A percentile compares a stretch with the other conserved stretches of the same genome.
Conservation (phyloP, 805 yeast species). For the Wickerhamomyces silvicola region DNA sequence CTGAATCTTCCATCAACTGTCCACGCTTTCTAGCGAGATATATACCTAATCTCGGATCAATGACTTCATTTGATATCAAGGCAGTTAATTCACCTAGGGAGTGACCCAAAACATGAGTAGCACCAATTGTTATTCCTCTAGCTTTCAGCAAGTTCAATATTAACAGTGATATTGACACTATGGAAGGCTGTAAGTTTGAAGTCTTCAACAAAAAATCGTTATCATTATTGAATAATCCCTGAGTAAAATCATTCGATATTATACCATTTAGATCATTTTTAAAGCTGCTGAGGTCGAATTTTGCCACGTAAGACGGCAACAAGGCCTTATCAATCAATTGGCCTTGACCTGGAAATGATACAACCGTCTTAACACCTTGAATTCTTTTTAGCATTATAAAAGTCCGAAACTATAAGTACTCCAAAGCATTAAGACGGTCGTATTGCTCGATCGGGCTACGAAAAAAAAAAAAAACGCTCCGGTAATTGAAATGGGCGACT, state of each 20-base stretch:
- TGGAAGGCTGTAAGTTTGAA: conserved; percentile 24
- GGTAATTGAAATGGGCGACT: too few relatives aligned
- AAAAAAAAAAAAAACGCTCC: too few relatives aligned
- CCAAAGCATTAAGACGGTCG: too few relatives aligned
- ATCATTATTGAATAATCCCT: too few relatives aligned
- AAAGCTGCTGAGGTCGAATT: too few relatives aligned
- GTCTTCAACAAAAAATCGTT: conserved; percentile 20
- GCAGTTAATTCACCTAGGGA: conserved; percentile 40
- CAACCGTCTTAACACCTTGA: conserved; percentile 1
- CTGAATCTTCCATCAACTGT: conserved; percentile 28
- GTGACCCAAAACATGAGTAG: conserved; percentile 31
- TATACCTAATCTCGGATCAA: conserved; percentile 13
- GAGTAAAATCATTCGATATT: conserved; percentile 5
- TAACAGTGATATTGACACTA: conserved; percentile 18
- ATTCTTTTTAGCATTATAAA: background rate
- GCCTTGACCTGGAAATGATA: conserved; percentile 23
- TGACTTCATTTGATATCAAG: conserved; percentile 25
- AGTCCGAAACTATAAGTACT: background rate
- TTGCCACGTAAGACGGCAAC: too few relatives aligned
- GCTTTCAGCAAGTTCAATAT: conserved; percentile 19
- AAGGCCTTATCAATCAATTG: conserved; percentile 9
- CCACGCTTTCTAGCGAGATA: conserved; percentile 30
- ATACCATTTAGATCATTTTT: too few relatives aligned
- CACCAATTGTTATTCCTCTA: conserved; percentile 15
- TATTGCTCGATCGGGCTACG: too few relatives aligned